These are phyloP conservation scores for Colletotrichum sp. DNA, from an alignment of 2,329 filamentous ascomycete species.

Conservation along the genomic window DNA sequence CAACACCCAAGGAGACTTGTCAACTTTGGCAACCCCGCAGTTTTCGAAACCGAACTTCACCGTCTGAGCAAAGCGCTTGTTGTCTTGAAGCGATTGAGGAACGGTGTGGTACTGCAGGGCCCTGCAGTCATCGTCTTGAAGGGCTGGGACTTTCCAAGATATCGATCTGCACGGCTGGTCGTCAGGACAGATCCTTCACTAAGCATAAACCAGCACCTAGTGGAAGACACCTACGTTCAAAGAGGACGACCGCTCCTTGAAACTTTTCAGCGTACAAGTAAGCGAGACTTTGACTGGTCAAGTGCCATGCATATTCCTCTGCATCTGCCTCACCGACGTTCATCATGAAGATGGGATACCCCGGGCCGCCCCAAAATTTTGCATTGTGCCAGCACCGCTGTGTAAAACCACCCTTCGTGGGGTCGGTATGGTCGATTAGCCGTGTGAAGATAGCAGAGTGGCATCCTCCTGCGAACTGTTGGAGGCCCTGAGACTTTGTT, in stretches of 20 bases:
- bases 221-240: not conserved
- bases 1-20: conserved; percentile 56
- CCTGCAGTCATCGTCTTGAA: conserved; percentile 13
- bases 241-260: conserved; percentile 8
- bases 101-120: conserved; percentile 16
- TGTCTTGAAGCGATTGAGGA: conserved; percentile 15
- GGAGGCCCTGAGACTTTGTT: not conserved
- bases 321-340: conserved; percentile 3
- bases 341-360: conserved; percentile 10
- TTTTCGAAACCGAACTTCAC: conserved; percentile 45
- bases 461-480: not conserved
- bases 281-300: not conserved
- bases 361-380: conserved; percentile 10
- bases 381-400: conserved; percentile 18
- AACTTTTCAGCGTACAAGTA: conserved; percentile 2
- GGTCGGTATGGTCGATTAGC: conserved; percentile 13
- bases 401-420: conserved; percentile 9
- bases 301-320: not conserved
- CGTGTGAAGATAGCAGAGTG: conserved; percentile 1
- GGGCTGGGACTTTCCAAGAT: conserved; percentile 9
- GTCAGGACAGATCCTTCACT: not conserved
- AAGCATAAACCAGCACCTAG: no score
- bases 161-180: conserved; percentile 3
- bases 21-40: conserved; percentile 30
- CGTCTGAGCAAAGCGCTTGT: conserved; percentile 20